Evolutionary conservation across 208 protist species (phyloP).

Genomic region (Polymyxa betae): DNA sequence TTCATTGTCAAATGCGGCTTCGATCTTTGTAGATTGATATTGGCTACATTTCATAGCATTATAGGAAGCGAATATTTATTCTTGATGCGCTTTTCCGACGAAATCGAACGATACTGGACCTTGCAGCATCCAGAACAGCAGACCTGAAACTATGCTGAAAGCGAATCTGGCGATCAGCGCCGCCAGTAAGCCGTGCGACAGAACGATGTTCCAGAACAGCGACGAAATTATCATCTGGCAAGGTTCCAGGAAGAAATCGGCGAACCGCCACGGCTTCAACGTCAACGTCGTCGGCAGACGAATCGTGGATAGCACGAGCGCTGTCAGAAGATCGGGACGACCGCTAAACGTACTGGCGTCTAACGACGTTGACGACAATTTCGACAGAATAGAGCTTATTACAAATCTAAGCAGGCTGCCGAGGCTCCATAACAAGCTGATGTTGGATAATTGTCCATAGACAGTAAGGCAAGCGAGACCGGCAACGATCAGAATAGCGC

Average conservation of each 20-base stretch:
- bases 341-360: background rate
- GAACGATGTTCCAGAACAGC: slow-evolving; percentile 37
- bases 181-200: background rate
- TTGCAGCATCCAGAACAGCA: background rate
- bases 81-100: too few relatives aligned
- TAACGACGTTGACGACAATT: background rate
- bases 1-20: too few relatives aligned
- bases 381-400: background rate
- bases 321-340: slow-evolving; percentile 25
- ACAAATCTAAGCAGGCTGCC: background rate
- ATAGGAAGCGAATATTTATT: too few relatives aligned
- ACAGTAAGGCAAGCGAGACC: background rate
- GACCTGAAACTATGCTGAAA: background rate
- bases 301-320: background rate
- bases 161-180: background rate
- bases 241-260: background rate
- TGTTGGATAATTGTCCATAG: background rate
- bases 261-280: background rate
- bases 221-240: background rate
- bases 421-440: slow-evolving; percentile 15
- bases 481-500: background rate
- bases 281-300: background rate
- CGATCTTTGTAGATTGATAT: too few relatives aligned
- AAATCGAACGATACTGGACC: too few relatives aligned
- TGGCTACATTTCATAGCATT: too few relatives aligned